Percentiles rank a stretch among this genome's conserved stretches.
phyloP scores from a whole-genome alignment of 192 early-diverging fungal species.

The Backusella liffmaniae region DNA sequence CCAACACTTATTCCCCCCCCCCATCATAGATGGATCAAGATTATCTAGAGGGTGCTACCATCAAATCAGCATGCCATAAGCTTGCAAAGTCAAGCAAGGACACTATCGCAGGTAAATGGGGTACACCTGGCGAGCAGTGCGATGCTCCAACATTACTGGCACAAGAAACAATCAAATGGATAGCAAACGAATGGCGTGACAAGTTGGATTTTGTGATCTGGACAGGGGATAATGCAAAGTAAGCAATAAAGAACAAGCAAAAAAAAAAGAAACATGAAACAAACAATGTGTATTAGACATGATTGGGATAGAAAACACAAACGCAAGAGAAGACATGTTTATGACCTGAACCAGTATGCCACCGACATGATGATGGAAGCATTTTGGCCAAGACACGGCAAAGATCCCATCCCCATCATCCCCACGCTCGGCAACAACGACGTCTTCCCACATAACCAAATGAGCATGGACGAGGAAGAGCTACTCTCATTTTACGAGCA shows the following conservation, averaged over 20 bases:
- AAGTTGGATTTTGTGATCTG: constrained; percentile 68
- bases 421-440: constrained; percentile 67
- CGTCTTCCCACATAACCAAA: constrained; percentile 63
- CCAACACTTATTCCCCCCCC: neutral
- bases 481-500: neutral
- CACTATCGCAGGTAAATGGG: constrained; percentile 43
- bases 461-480: constrained; percentile 21
- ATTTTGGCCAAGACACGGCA: neutral
- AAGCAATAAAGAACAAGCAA: neutral
- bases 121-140: constrained; percentile 53
- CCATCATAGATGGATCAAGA: constrained; percentile 23
- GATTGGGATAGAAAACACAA: constrained; percentile 11
- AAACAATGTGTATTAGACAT: neutral
- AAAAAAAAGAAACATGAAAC: neutral
- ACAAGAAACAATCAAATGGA: constrained; percentile 55
- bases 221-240: constrained; percentile 71
- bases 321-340: constrained; percentile 9
- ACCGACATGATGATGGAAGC: constrained; percentile 16
- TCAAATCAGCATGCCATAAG: constrained; percentile 58
- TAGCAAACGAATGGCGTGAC: constrained; percentile 36
- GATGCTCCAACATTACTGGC: constrained; percentile 55
- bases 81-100: constrained; percentile 24
- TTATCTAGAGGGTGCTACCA: constrained; percentile 50
- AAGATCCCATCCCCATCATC: constrained; percentile 32
- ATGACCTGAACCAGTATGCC: neutral